Evolutionary conservation across 371 early-diverging fungal genomes (phyloP), one percentile per base, ranked within the genome.

Genomic region (Actinomucor elegans): DNA sequence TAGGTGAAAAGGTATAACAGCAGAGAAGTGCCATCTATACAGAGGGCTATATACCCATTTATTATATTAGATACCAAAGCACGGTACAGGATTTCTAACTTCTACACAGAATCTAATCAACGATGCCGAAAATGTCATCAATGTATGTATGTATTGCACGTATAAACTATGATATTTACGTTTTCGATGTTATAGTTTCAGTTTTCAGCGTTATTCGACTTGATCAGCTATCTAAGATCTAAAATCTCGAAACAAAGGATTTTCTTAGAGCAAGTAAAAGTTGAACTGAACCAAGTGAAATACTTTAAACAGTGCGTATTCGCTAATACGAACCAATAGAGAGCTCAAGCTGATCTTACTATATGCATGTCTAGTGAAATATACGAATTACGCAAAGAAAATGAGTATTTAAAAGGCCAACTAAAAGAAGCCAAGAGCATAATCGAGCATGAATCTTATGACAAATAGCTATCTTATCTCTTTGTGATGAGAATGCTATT

Each of bases 1-100:
- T 64, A 37, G 59, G 55, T 23, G 55, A 59, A 4, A 28, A 59
- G 37, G 64, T 64, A 40, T 34, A 45, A n/a, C n/a, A 4, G 4
- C 8, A 20, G 8, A 28, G 1, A 21, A 5, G 1, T n/a, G 15
- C 0, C 12, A 7, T 14, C 10, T 9, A 31, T 15, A 32, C 1
- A 45, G 28, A 29, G 14, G 8, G 26, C 23, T 8, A 44, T 24
- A 23, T n/a, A 9, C 8, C 28, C 15, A 14, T 18, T n/a, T 18
- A 18, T 4, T 7, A 24, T 20, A 18, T 18, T 31, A 59, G 48
- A 35, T 56, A 21, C 64, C 59, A 21, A 14, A 12, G 11, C 23
- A 28, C n/a, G 23, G 48, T 17, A 28, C 21, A 14, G 48, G 64
- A 7, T 54, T 59, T 44, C 20, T 64, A 5, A 38, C 31, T 14